Percentiles rank a stretch among this genome's conserved stretches.
Conservation (phyloP, 768 basidiomycete species). For the Zangia roseola region DNA sequence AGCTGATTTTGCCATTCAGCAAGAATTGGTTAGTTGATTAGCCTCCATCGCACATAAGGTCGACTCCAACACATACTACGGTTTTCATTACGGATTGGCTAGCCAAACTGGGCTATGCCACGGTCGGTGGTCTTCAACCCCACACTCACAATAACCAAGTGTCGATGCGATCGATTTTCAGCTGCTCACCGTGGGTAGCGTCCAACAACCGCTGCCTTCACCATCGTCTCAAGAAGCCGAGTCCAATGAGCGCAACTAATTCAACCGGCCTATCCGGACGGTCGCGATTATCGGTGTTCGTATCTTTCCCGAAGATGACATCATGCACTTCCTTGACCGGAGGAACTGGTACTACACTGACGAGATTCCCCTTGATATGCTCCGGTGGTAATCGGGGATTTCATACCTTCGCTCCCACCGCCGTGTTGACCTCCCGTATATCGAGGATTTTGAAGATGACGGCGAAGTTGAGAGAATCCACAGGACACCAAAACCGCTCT, state of each 20-base stretch:
- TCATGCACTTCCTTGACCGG: neutral
- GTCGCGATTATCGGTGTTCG: conserved; percentile 14
- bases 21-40: too few relatives aligned
- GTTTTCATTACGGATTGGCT: too few relatives aligned
- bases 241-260: conserved; percentile 1
- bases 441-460: conserved; percentile 8
- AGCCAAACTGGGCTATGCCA: too few relatives aligned
- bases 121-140: too few relatives aligned
- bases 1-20: too few relatives aligned
- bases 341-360: conserved; percentile 20
- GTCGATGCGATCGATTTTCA: neutral
- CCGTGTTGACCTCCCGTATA: conserved; percentile 6
- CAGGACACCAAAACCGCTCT: conserved; percentile 11
- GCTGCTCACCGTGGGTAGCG: neutral
- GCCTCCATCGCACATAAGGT: too few relatives aligned
- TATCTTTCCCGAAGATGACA: neutral
- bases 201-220: conserved; percentile 3
- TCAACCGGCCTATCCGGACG: conserved; percentile 13
- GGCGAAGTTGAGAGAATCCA: conserved; percentile 7
- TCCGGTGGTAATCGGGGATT: conserved; percentile 5
- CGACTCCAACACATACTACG: too few relatives aligned
- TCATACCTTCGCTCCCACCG: conserved; percentile 12
- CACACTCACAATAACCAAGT: too few relatives aligned
- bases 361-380: conserved; percentile 10
- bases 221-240: neutral